phyloP scores from a whole-genome alignment of 1,284 basidiomycete genomes.

The Moniliophthora roreri region DNA sequence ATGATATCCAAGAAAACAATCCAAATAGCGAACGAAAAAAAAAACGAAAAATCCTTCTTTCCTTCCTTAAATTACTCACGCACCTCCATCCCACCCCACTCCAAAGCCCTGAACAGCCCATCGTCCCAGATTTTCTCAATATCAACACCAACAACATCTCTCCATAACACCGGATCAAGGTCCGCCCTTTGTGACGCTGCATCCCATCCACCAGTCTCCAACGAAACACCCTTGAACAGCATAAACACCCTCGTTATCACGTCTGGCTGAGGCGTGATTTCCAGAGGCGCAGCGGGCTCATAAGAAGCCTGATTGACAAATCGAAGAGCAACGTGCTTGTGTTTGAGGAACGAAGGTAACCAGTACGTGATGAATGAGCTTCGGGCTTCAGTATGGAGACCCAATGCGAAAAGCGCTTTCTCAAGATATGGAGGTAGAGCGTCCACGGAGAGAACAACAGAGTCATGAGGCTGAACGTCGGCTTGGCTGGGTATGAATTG shows the following conservation, averaged over 20 bases:
- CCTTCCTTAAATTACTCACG: too few species aligned
- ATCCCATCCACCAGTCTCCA: not conserved
- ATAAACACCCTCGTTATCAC: not conserved
- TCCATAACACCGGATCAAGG: constrained; percentile 19
- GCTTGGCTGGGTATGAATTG: constrained; percentile 6
- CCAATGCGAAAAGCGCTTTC: constrained; percentile 4
- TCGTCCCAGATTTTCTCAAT: constrained; percentile 15
- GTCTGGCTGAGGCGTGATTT: not conserved
- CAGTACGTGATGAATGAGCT: constrained; percentile 31
- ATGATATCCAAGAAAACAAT: too few species aligned
- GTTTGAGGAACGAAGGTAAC: constrained; percentile 39
- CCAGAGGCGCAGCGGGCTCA: not conserved
- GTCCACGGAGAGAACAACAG: not conserved
- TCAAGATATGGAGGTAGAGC: constrained; percentile 14
- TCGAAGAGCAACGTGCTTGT: constrained; percentile 40
- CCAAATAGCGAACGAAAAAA: too few species aligned
- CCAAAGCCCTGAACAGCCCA: constrained; percentile 27
- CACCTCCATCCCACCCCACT: constrained; percentile 36
- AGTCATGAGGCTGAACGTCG: not conserved
- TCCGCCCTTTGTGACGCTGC: not conserved
- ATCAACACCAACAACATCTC: constrained; percentile 24
- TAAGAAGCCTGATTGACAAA: constrained; percentile 40
- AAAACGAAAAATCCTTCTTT: too few species aligned
- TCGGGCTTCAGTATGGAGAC: constrained; percentile 14
- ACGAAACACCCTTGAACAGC: constrained; percentile 4